Percentiles rank a stretch among this genome's conserved stretches.
Conservation (phyloP, 1,139 yeast species). For the Scheffersomyces parashehatae region DNA sequence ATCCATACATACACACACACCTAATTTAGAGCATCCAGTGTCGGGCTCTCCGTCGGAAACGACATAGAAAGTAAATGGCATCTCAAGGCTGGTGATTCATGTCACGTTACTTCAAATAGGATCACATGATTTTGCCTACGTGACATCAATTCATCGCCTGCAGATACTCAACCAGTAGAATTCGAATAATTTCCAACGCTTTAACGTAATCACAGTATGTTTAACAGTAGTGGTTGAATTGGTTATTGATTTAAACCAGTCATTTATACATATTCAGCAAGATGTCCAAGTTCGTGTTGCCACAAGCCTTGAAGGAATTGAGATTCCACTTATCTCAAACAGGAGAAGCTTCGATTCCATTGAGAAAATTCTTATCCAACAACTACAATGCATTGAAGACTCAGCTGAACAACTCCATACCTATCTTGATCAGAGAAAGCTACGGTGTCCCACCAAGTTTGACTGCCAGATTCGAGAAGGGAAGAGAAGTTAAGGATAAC, state of each 20-base stretch:
- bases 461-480: slow-evolving; percentile 65
- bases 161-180: background rate
- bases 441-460: slow-evolving; percentile 70
- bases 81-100: too few relatives aligned
- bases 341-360: slow-evolving; percentile 66
- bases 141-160: background rate
- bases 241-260: too few relatives aligned
- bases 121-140: too few relatives aligned
- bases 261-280: slow-evolving; percentile 1
- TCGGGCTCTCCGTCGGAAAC: too few relatives aligned
- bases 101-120: too few relatives aligned
- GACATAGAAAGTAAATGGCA: too few relatives aligned
- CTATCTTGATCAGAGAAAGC: slow-evolving; percentile 76
- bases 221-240: too few relatives aligned
- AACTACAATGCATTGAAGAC: slow-evolving; percentile 63
- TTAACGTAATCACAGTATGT: slow-evolving; percentile 1
- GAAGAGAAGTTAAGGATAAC: slow-evolving; percentile 41
- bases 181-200: background rate
- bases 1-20: too few relatives aligned
- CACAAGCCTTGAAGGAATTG: slow-evolving; percentile 69
- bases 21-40: too few relatives aligned
- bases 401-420: slow-evolving; percentile 46
- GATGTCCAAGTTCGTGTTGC: slow-evolving; percentile 63
- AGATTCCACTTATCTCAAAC: slow-evolving; percentile 80
- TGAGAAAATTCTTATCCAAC: slow-evolving; percentile 60